phyloP scores from a whole-genome alignment of 164 flowering plant species.

The Magnolia changhungtana region DNA sequence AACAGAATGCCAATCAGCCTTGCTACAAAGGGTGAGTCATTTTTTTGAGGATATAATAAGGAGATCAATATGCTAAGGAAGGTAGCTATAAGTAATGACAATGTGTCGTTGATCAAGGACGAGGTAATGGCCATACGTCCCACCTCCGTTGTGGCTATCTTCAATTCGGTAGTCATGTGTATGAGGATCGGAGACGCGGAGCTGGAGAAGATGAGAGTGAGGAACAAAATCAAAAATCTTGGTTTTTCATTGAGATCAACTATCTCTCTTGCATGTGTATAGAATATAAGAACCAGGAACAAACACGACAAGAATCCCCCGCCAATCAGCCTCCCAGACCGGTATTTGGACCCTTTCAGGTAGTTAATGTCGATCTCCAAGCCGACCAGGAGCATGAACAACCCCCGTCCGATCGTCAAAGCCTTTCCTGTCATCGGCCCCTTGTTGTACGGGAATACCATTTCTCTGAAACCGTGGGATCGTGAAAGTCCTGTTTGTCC shows the following conservation, averaged over 20 bases:
- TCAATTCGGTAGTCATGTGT: constrained; percentile 44
- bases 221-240: too few species aligned
- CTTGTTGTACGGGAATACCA: constrained; percentile 21
- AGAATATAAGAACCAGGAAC: constrained; percentile 25
- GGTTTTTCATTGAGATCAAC: neutral
- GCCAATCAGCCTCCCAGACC: constrained; percentile 26
- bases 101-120: constrained; percentile 37
- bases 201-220: constrained; percentile 33
- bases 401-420: constrained; percentile 43
- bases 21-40: neutral
- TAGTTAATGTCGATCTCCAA: constrained; percentile 56
- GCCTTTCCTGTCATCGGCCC: constrained; percentile 17
- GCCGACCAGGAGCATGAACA: constrained; percentile 65
- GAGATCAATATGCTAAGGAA: neutral
- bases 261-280: constrained; percentile 31
- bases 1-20: neutral
- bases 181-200: constrained; percentile 11
- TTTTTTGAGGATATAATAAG: neutral
- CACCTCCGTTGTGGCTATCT: constrained; percentile 37
- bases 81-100: constrained; percentile 23
- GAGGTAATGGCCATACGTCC: constrained; percentile 48
- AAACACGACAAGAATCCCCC: constrained; percentile 27
- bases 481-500: constrained; percentile 50
- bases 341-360: constrained; percentile 23
- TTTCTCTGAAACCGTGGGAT: constrained; percentile 10